Evolutionary conservation across 1,139 yeast genomes (phyloP), one percentile per base, ranked within the genome.

Genomic region (Casaregolazyma suthepensis): DNA sequence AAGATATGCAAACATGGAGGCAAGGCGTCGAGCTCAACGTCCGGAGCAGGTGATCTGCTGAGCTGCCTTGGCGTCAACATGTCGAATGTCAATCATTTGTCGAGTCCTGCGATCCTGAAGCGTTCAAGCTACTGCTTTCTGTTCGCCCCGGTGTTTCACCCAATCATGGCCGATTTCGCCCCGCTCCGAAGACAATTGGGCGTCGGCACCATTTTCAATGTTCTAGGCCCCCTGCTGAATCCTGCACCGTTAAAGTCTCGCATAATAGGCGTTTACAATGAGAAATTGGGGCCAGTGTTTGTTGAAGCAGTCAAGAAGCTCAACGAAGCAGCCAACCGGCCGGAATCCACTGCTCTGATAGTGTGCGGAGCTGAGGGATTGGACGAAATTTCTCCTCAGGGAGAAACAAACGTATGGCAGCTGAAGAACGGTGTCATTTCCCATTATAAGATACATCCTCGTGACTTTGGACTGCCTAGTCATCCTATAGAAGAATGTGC

Each of bases 1-100:
- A 79, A 81, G 23, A 83, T 91, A 17, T 88, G 96, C 68, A 91
- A 82, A 65, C 99, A 93, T 67, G 99, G 99, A 22, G 98, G 98
- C 22, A 93, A 93, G 64, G 98, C 99, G 0, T 83, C 96, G 0
- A 90, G 98, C 0, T 88, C 96, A 0, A 71, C 87, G 1, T 87
- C 96, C 0, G 99, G 99, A 0, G 86, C 98, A 0, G 97, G 97
- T 1, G 99, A 93, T 67, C 74, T 93, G 58, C 77, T 93, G 65
- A 75, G 79, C 43, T 76, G 81, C 35, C 76, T 93, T 43, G 98
- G 96, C 0, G 85, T 90, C 18, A 88, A 89, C 59, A 74, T 89
- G 57, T 74, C 80, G 63, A 80, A 82, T 63, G 89, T 90, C 35
- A 84, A 80, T 58, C 75, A 80, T 29, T 58, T 68, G n/a, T 81